Evolutionary conservation across 805 yeast genomes (phyloP).

Genomic region (Monosporozyma yasuniensis): DNA sequence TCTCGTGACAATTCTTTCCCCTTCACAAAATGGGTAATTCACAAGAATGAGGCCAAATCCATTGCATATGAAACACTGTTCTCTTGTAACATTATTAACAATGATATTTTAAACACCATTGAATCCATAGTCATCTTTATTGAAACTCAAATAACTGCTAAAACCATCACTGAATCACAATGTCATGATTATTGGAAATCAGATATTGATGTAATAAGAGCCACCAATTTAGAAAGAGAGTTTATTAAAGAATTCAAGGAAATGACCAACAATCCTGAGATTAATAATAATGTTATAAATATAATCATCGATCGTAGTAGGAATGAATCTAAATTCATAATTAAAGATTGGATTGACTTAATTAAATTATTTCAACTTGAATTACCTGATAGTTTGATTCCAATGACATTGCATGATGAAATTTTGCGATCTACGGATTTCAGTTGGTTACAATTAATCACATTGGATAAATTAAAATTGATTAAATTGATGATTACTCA

Average conservation of each 20-base stretch:
- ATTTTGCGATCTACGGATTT: not conserved
- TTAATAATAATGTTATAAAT: constrained; percentile 1
- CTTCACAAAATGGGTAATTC: constrained; percentile 5
- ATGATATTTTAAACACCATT: constrained; percentile 12
- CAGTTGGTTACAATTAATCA: constrained; percentile 5
- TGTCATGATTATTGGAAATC: constrained; percentile 10
- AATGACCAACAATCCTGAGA: not conserved
- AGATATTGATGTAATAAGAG: constrained; percentile 9
- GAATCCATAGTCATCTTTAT: constrained; percentile 3
- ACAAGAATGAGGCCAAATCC: not conserved
- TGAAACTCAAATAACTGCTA: constrained; percentile 1
- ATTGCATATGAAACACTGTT: constrained; percentile 4
- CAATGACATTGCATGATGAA: constrained; percentile 7
- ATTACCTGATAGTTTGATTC: constrained; percentile 45
- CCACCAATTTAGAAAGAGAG: constrained; percentile 11
- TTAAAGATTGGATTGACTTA: constrained; percentile 29
- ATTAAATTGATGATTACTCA: constrained; percentile 3
- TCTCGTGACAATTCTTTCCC: constrained; percentile 11
- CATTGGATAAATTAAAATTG: constrained; percentile 6
- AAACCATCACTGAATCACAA: constrained; percentile 1
- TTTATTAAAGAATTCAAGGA: constrained; percentile 6
- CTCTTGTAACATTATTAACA: constrained; percentile 9
- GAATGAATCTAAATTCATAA: not conserved
- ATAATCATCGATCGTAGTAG: not conserved
- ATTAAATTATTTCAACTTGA: constrained; percentile 50